phyloP scores from a whole-genome alignment of 176 grass and related monocot genomes.

The Bolboschoenus planiculmis region DNA sequence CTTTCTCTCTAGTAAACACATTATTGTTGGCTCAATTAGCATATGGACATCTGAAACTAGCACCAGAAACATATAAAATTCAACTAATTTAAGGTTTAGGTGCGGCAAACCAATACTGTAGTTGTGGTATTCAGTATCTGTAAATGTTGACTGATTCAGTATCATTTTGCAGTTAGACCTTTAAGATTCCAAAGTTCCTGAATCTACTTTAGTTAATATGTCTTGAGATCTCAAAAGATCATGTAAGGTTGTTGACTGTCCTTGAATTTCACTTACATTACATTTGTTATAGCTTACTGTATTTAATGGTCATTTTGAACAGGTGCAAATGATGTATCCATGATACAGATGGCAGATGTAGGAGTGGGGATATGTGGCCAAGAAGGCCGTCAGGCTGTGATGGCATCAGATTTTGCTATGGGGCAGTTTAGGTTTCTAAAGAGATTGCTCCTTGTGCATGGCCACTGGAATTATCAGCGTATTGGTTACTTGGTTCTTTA shows the following conservation, averaged over 20 bases:
- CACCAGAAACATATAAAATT: neutral
- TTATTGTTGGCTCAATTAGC: conserved; percentile 4
- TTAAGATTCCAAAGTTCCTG: neutral
- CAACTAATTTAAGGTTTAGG: neutral
- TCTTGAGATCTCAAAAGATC: neutral
- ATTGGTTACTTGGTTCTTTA: conserved; percentile 96
- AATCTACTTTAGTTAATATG: neutral
- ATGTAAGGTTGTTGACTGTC: neutral
- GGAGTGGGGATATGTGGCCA: conserved; percentile 97
- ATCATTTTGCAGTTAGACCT: neutral
- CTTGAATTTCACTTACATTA: neutral
- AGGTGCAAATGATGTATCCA: conserved; percentile 99
- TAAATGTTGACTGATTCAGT: neutral
- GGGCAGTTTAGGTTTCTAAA: conserved; percentile 97
- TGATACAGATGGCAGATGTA: conserved; percentile 99
- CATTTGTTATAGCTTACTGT: neutral
- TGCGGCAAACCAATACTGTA: neutral
- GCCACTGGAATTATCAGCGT: conserved; percentile 99
- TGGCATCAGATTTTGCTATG: conserved; percentile 99
- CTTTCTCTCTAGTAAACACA: neutral
- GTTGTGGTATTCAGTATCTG: neutral
- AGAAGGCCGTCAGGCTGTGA: conserved; percentile 99
- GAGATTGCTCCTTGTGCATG: conserved; percentile 97
- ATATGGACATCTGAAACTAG: conserved; percentile 17
- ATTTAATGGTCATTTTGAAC: conserved; percentile 21